Percentiles rank a stretch among this genome's conserved stretches.
These are phyloP conservation scores for Haberlea rhodopensis DNA, from an alignment of 257 asterid species.

Conservation along the genomic window DNA sequence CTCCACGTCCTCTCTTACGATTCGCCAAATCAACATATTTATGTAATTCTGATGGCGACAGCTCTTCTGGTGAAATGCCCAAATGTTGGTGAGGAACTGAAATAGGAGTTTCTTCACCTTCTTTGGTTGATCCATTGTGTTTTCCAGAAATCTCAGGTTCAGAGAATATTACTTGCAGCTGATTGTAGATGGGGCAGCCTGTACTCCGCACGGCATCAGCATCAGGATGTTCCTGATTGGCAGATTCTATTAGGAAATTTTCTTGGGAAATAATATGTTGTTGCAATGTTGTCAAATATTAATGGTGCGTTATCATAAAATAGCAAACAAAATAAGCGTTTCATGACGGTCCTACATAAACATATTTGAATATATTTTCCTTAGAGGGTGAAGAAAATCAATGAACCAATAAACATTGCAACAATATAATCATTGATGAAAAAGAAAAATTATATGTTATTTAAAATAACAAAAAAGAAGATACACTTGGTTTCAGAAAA, in stretches of 20 bases:
- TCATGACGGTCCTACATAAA: neutral
- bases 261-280: neutral
- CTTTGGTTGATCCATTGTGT: constrained; percentile 38
- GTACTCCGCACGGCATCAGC: constrained; percentile 51
- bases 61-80: constrained; percentile 35
- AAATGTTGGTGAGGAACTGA: constrained; percentile 32
- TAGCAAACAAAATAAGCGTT: no score
- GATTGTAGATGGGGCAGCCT: constrained; percentile 66
- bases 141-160: constrained; percentile 35
- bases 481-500: no score
- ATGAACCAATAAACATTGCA: no score
- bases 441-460: no score
- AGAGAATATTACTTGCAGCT: constrained; percentile 48
- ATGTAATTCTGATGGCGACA: constrained; percentile 59
- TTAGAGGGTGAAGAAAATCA: no score
- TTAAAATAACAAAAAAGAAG: no score
- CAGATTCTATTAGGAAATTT: constrained; percentile 20
- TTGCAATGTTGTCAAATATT: no score
- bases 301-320: no score
- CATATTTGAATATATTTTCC: no score
- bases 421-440: no score
- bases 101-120: constrained; percentile 29
- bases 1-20: constrained; percentile 66
- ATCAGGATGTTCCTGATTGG: constrained; percentile 80
- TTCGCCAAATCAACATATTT: constrained; percentile 34